These are phyloP conservation scores for Ambrosia hybrid DNA, from an alignment of 140 eudicot genomes.

Conservation along the genomic window DNA sequence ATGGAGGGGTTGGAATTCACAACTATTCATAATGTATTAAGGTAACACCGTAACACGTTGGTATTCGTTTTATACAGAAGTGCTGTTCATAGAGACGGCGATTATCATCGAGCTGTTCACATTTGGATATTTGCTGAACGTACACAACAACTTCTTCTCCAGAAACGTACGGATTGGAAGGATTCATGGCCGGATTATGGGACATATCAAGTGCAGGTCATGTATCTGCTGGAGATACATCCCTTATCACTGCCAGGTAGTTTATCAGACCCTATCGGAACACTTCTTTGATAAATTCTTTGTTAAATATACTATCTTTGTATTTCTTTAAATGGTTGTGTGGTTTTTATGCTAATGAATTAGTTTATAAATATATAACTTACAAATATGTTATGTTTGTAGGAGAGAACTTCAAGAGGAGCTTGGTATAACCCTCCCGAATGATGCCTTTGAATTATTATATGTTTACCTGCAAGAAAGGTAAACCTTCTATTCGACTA, in stretches of 20 bases:
- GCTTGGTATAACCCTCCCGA: constrained; percentile 83
- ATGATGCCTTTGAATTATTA: constrained; percentile 83
- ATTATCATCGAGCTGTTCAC: constrained; percentile 91
- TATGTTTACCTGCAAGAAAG: constrained; percentile 72
- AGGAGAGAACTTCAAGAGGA: constrained; percentile 99
- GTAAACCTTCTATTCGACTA: constrained; percentile 31
- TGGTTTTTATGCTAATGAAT: neutral
- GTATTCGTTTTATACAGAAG: constrained; percentile 45
- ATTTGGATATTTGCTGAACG: constrained; percentile 92
- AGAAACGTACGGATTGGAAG: constrained; percentile 73
- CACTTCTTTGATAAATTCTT: neutral
- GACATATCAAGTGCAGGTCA: constrained; percentile 98
- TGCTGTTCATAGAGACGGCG: constrained; percentile 90
- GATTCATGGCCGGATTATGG: constrained; percentile 96
- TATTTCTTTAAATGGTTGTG: neutral
- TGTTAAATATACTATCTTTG: neutral
- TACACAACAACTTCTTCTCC: constrained; percentile 78
- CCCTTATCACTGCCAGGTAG: constrained; percentile 81
- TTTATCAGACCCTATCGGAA: constrained; percentile 4
- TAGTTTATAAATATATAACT: constrained; percentile 8
- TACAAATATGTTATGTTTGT: constrained; percentile 19
- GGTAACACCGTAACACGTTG: neutral
- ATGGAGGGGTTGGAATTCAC: too few species aligned
- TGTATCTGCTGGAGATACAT: constrained; percentile 92
- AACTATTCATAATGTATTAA: neutral